Evolutionary conservation across 108 stramenopile species (phyloP), one percentile per base, ranked within the genome.

Genomic region (Cyclotella atomus): DNA sequence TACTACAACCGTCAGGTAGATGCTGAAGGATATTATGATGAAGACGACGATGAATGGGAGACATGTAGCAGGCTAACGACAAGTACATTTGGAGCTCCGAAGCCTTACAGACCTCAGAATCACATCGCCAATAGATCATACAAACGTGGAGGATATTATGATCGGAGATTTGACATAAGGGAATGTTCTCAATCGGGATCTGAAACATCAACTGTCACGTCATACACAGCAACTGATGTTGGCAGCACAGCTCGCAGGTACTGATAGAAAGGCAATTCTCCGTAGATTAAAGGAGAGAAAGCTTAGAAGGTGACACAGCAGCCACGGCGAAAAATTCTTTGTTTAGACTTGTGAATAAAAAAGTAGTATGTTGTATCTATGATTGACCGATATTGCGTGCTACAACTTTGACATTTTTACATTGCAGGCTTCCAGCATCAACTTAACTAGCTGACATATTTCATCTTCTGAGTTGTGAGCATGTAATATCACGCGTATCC

Each of bases 401-500:
- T 41, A 61, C 6, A 61, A 24, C 28, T 61, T 61, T 12, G 41
- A 61, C 41, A 36, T 61, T 0, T 7, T 41, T 52, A 41, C 5
- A 36, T 44, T 49, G 19, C 71, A 59, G 20, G 77, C 41, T 9
- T 28, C 25, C 35, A 78, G 34, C 77, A 78, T 17, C 64, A 60
- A 23, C 57, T 81, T 57, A 10, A 86, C 66, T 50, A 95, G 70
- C 29, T n/a, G 36, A 17, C 47, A 38, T 5, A 98, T 81, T 69
- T 98, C 81, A 27, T 81, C 83, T 21, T 70, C 76, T 0, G 86
- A 83, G 72, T 99, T 99, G 84, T 96, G 92, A 14, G 88, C 70
- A 83, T 99, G 98, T 9, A 98, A 57, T 29, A 97, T 87, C 3
- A 99, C 87, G 23, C 98, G 84, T 59, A 98, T 85, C 43, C 98